phyloP scores from a whole-genome alignment of 2,329 filamentous ascomycete genomes.

The Aspergillus glaucus region DNA sequence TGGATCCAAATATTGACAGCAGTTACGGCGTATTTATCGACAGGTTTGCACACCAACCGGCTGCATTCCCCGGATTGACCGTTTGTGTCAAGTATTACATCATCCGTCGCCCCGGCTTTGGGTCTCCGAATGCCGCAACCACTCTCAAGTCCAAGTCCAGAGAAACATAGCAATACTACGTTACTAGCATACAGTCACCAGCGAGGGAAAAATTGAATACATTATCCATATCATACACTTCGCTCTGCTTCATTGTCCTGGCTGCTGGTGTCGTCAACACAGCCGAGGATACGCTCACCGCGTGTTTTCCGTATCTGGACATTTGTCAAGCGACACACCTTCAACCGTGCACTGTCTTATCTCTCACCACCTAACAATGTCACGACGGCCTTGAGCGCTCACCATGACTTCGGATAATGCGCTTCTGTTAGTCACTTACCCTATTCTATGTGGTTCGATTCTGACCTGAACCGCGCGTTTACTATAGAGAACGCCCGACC shows the following conservation, averaged over 20 bases:
- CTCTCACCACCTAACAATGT: slow-evolving; percentile 22
- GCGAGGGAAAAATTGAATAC: too few species aligned
- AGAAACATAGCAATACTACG: too few species aligned
- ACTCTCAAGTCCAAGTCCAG: too few species aligned
- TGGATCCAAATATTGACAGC: too few species aligned
- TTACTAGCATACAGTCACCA: too few species aligned
- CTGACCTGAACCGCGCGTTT: slow-evolving; percentile 8
- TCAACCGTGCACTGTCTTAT: too few species aligned
- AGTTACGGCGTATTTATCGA: too few species aligned
- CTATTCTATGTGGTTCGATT: slow-evolving; percentile 6
- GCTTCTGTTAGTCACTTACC: slow-evolving; percentile 26
- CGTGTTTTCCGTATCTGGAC: neutral
- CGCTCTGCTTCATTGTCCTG: neutral
- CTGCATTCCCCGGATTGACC: slow-evolving; percentile 23
- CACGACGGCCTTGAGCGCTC: slow-evolving; percentile 22
- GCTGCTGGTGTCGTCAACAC: neutral
- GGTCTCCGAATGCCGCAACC: too few species aligned
- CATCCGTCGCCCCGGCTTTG: slow-evolving; percentile 18
- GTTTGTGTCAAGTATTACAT: slow-evolving; percentile 27
- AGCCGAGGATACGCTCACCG: neutral
- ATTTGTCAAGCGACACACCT: neutral
- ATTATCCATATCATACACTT: neutral
- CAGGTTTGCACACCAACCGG: too few species aligned
- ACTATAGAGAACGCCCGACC: slow-evolving; percentile 56
- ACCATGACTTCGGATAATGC: slow-evolving; percentile 40